A percentile compares a stretch with the other conserved stretches of the same genome.
Evolutionary conservation across 139 green algal species (phyloP).

Genomic region (Monoraphidium neglectum): DNA sequence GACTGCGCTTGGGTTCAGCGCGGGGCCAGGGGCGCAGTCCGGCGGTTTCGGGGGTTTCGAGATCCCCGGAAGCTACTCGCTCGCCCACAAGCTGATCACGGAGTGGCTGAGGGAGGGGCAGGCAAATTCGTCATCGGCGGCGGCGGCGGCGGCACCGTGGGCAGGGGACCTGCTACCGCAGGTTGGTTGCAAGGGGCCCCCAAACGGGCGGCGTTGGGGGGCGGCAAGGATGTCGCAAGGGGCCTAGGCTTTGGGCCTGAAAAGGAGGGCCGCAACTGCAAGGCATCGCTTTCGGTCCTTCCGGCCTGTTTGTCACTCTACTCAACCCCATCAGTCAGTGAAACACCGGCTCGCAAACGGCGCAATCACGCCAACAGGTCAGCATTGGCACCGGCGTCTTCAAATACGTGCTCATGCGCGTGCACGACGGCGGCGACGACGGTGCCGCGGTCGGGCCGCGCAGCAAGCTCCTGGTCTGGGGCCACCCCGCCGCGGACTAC

Average conservation of each 20-base stretch:
- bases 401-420: slow-evolving; percentile 84
- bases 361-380: too few relatives aligned
- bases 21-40: not conserved
- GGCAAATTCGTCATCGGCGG: not conserved
- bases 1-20: not conserved
- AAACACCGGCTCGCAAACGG: too few relatives aligned
- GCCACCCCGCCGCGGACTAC: slow-evolving; percentile 61
- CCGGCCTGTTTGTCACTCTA: too few relatives aligned
- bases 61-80: slow-evolving; percentile 55
- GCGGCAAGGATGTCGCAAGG: too few relatives aligned
- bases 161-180: slow-evolving; percentile 34
- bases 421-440: slow-evolving; percentile 29
- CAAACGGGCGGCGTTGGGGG: too few relatives aligned
- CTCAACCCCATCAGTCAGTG: too few relatives aligned
- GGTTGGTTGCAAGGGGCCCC: slow-evolving; percentile 12
- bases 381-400: slow-evolving; percentile 59
- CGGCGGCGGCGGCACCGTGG: slow-evolving; percentile 20
- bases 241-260: too few relatives aligned
- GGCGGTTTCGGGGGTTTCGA: slow-evolving; percentile 28
- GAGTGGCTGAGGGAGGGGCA: slow-evolving; percentile 34
- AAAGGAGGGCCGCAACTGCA: too few relatives aligned
- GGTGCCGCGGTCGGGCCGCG: slow-evolving; percentile 3
- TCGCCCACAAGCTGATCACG: slow-evolving; percentile 63
- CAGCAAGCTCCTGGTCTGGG: slow-evolving; percentile 79
- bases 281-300: too few relatives aligned